A percentile compares a stretch with the other conserved stretches of the same genome.
Conservation (phyloP, 768 basidiomycete genomes). For the Panaeolus papilionaceus region DNA sequence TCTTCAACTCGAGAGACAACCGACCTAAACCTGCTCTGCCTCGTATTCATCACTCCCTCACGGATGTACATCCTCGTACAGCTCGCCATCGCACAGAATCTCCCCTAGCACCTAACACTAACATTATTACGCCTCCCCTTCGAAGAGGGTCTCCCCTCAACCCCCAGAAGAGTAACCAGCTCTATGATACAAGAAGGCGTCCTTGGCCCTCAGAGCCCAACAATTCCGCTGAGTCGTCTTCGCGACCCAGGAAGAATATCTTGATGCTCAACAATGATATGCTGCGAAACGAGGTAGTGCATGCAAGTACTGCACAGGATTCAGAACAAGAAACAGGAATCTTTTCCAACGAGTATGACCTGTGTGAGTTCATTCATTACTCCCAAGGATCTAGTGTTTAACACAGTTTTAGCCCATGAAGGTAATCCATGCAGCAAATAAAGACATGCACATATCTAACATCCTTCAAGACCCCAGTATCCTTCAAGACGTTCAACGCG, state of each 20-base stretch:
- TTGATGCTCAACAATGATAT: conserved; percentile 17
- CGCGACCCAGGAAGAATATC: conserved; percentile 34
- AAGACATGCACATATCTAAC: conserved; percentile 14
- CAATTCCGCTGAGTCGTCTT: conserved; percentile 25
- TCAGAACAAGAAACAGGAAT: conserved; percentile 30
- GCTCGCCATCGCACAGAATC: conserved; percentile 22
- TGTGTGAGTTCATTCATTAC: conserved; percentile 55
- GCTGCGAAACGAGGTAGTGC: conserved; percentile 20
- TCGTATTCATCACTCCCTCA: conserved; percentile 27
- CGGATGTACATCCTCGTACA: conserved; percentile 30
- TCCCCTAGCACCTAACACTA: conserved; percentile 22
- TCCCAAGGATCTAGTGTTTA: conserved; percentile 17
- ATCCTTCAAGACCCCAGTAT: conserved; percentile 70
- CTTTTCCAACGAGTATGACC: conserved; percentile 81
- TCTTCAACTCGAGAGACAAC: conserved; percentile 29
- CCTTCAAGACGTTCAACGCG: conserved; percentile 80
- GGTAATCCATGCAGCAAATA: conserved; percentile 46
- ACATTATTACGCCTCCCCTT: conserved; percentile 31
- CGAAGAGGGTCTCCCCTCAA: conserved; percentile 42
- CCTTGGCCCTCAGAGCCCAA: conserved; percentile 33
- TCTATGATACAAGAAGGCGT: conserved; percentile 33
- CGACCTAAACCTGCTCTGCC: conserved; percentile 19
- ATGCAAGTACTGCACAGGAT: conserved; percentile 15
- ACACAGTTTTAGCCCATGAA: conserved; percentile 64
- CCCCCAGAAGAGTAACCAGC: conserved; percentile 34